Percentiles rank a stretch among this genome's conserved stretches.
phyloP scores from a whole-genome alignment of 768 basidiomycete genomes.

The Mycena rosella region DNA sequence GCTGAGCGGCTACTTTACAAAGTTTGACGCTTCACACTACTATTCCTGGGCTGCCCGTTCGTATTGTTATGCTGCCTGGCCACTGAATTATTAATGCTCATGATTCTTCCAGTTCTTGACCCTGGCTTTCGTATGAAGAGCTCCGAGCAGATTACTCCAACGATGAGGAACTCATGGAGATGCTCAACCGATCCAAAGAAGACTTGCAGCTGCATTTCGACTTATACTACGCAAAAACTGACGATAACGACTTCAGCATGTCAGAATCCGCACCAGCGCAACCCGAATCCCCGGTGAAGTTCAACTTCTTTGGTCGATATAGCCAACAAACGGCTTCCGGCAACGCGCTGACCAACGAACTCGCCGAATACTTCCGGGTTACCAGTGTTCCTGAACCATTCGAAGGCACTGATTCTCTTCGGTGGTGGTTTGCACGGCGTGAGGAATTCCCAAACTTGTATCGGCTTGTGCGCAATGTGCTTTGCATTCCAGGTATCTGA shows the following conservation, averaged over 20 bases:
- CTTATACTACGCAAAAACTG: background rate
- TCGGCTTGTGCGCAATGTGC: background rate
- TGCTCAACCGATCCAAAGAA: background rate
- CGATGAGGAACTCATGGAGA: background rate
- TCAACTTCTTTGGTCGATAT: background rate
- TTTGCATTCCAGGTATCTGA: constrained; percentile 1
- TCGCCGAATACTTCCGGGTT: background rate
- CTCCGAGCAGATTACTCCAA: background rate
- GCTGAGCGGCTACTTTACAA: constrained; percentile 18
- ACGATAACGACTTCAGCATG: no score
- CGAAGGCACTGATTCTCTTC: background rate
- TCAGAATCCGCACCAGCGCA: no score
- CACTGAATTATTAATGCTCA: no score
- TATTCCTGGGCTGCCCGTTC: constrained; percentile 11
- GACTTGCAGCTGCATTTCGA: background rate
- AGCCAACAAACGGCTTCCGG: background rate
- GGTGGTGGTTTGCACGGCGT: background rate
- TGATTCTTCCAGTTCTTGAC: background rate
- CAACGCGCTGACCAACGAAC: background rate
- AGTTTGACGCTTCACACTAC: constrained; percentile 21
- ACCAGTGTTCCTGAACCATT: background rate
- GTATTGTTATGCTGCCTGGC: background rate
- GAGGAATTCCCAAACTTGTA: background rate
- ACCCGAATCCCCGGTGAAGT: background rate
- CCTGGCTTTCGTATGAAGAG: constrained; percentile 3